phyloP scores from a whole-genome alignment of 495 filamentous ascomycete species.

The Lasiosphaeria hispida region DNA sequence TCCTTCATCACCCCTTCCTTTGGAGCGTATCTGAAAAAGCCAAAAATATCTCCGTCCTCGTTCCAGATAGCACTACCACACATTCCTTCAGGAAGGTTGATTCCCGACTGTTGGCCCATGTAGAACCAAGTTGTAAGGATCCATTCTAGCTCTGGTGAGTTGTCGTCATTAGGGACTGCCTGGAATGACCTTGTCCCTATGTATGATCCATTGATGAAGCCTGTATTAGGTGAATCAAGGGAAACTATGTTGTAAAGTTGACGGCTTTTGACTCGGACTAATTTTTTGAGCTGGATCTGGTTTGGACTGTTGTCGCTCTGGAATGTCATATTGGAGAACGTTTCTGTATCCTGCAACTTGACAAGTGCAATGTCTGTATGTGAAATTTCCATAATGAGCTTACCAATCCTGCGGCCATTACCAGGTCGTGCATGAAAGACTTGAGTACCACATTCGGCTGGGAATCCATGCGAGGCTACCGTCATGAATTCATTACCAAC shows the following conservation, averaged over 20 bases:
- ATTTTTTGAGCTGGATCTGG: conserved; percentile 10
- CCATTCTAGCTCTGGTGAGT: conserved; percentile 11
- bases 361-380: conserved; percentile 16
- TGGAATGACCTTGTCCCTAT: conserved; percentile 13
- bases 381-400: conserved; percentile 16
- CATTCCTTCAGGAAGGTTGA: conserved; percentile 13
- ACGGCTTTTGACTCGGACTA: not conserved
- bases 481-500: conserved; percentile 15
- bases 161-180: conserved; percentile 10
- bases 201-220: conserved; percentile 9
- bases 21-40: conserved; percentile 16
- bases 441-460: conserved; percentile 12
- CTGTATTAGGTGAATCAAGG: conserved; percentile 15
- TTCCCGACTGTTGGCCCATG: conserved; percentile 10
- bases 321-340: conserved; percentile 15
- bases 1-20: conserved; percentile 15
- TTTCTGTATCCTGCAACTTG: conserved; percentile 13
- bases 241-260: not conserved
- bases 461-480: conserved; percentile 15
- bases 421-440: conserved; percentile 12
- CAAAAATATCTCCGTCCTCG: conserved; percentile 13
- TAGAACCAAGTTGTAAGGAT: conserved; percentile 13
- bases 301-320: conserved; percentile 11
- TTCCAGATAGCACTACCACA: conserved; percentile 18
- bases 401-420: conserved; percentile 9